Evolutionary conservation across 2,329 filamentous ascomycete species (phyloP).

Genomic region (Fusarium marasasianum): DNA sequence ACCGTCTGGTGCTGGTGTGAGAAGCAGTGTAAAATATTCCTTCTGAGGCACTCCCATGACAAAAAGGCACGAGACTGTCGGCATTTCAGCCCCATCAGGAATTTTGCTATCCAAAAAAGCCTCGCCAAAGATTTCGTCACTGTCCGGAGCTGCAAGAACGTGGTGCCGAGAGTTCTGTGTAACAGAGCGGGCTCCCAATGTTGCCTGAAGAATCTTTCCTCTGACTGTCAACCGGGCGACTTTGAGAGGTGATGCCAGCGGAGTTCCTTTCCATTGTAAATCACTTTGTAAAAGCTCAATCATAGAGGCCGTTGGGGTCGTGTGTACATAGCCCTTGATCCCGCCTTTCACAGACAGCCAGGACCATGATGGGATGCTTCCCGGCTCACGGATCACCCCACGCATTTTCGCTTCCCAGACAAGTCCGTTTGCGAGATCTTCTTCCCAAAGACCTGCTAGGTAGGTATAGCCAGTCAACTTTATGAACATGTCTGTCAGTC

Average conservation of each 20-base stretch:
- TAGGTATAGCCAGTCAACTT: background rate
- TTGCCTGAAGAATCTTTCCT: background rate
- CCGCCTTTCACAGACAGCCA: background rate
- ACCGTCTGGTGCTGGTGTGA: background rate
- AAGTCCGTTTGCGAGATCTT: background rate
- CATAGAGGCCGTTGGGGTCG: background rate
- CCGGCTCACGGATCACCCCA: background rate
- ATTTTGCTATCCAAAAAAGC: background rate
- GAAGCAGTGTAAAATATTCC: background rate
- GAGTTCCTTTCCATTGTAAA: background rate
- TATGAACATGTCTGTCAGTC: background rate
- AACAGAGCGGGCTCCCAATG: background rate
- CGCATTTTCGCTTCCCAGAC: background rate
- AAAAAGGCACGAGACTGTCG: background rate
- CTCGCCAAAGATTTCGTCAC: background rate
- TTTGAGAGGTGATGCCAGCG: background rate
- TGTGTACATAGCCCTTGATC: background rate
- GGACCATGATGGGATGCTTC: background rate
- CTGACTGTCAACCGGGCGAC: background rate
- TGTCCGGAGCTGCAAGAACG: background rate
- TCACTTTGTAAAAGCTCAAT: background rate
- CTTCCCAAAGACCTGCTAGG: constrained; percentile 2
- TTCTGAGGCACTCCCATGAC: rapidly evolving
- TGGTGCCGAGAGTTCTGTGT: background rate
- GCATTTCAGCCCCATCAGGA: background rate